Evolutionary conservation across 148 eudicot genomes (phyloP), one percentile per base, ranked within the genome.

Genomic region (Camellia granthamiana): DNA sequence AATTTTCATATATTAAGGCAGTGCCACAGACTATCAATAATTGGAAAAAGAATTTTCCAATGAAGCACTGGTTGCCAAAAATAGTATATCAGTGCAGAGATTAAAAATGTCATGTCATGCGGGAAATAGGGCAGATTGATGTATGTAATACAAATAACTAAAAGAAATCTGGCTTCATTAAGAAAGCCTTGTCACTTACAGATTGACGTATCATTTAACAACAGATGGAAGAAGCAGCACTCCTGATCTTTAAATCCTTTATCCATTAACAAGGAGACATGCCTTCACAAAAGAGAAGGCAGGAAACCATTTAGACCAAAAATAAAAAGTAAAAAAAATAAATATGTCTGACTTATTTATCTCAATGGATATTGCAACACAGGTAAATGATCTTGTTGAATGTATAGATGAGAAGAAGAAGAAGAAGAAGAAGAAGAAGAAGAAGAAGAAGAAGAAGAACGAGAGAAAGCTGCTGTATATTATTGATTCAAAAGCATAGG

Each of bases 191-290:
- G 11, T 41, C n/a, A 72, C 91, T 86, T 87, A 95, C 98, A 88
- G 18, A 95, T 86, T 74, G 98, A 79, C 87, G 85, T 86, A 75
- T 95, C 97, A 85, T 95, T 95, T 18, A 95, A 90, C 65, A 95
- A 81, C 68, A 97, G 98, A 75, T 95, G 98, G 89, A 95, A 95
- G 81, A 95, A 79, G 77, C 93, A 89, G 85, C 85, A 83, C 30
- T 82, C 89, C 61, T 89, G 91, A 61, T 84, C 56, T 87, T 82
- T 90, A 76, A 95, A 85, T 72, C 94, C 90, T 88, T 95, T 92
- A 79, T 95, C 98, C 84, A 95, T 18, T 58, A 80, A 55, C 46
- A 80, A 68, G n/a, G n/a, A n/a, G 47, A 88, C 90, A 76, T 84
- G 79, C 88, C 93, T 90, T 85, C 74, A 49, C 73, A 83, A 77